Percentiles rank a stretch among this genome's conserved stretches.
Evolutionary conservation across 768 basidiomycete genomes (phyloP).

Genomic region (Auricularia heimuer): DNA sequence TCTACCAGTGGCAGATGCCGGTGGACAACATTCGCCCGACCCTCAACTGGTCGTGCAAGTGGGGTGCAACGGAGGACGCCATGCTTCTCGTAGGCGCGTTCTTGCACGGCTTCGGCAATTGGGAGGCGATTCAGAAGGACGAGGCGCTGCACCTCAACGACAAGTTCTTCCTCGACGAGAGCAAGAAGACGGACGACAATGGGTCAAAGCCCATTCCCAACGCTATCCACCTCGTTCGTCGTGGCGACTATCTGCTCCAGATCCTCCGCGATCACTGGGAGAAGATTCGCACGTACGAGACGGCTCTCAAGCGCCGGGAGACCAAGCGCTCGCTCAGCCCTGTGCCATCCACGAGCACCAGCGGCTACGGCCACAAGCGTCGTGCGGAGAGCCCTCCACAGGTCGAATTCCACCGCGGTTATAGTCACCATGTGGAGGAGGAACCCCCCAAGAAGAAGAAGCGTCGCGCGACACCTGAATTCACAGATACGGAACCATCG

Average conservation of each 20-base stretch:
- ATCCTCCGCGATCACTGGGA: slow-evolving; percentile 82
- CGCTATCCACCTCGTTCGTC: slow-evolving; percentile 93
- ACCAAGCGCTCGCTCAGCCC: slow-evolving; percentile 69
- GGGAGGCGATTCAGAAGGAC: slow-evolving; percentile 94
- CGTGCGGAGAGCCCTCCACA: slow-evolving; percentile 56
- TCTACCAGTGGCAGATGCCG: slow-evolving; percentile 79
- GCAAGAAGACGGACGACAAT: slow-evolving; percentile 85
- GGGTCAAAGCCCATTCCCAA: slow-evolving; percentile 87
- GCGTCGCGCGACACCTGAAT: slow-evolving; percentile 90
- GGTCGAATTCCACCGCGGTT: not conserved
- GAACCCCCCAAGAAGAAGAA: slow-evolving; percentile 57
- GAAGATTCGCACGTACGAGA: slow-evolving; percentile 83
- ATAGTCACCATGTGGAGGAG: not conserved
- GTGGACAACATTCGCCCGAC: slow-evolving; percentile 90
- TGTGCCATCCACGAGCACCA: slow-evolving; percentile 21
- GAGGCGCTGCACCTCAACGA: slow-evolving; percentile 68
- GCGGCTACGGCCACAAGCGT: slow-evolving; percentile 34
- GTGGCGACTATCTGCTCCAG: slow-evolving; percentile 87
- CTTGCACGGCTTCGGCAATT: slow-evolving; percentile 89
- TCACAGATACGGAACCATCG: slow-evolving; percentile 82
- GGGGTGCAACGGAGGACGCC: slow-evolving; percentile 87
- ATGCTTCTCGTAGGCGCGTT: slow-evolving; percentile 92
- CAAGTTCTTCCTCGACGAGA: slow-evolving; percentile 97
- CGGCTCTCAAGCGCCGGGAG: slow-evolving; percentile 60
- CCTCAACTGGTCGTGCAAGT: slow-evolving; percentile 92